Evolutionary conservation across 2,329 filamentous ascomycete genomes (phyloP), one percentile per base, ranked within the genome.

Genomic region (Lecanicillium sp.): DNA sequence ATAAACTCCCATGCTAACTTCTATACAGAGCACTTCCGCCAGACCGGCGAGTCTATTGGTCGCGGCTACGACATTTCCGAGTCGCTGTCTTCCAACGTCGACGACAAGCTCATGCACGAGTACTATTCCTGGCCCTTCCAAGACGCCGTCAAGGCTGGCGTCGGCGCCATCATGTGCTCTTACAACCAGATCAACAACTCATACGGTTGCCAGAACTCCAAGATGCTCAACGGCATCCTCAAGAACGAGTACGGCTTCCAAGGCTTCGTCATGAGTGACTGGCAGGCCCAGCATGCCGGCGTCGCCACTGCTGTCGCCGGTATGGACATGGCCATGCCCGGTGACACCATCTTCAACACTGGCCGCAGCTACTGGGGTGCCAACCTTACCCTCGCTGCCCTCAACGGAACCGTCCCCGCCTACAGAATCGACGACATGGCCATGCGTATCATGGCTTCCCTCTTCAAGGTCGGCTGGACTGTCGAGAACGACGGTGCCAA

Each of bases 391-490:
- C 71, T 95, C 40, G 87, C 87, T 2, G 83, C 96, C 5, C 67
- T 95, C 56, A 96, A 97, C 61, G 90, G 90, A 29, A 95, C 90
- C 1, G 71, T 97, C 26, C 88, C 91, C 1, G 81, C 87, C 56
- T 95, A 86, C 78, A 81, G 91, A 43, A 64, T 97, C 9, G 90
- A 96, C 57, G 93, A 97, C 61, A 95, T 95, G 84, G 87, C 81
- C 5, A 85, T 89, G 66, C 83, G 93, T 57, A 95, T 86, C 61
- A 84, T 86, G 79, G 75, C 83, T 5, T 72, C 81, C 33, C 81
- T 78, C 61, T 86, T 83, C 70, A 84, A 85, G 65, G 79, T 83
- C 30, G 79, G 80, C 44, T 71, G 74, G 53, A 74, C 70, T 0
- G 56, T 81, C 2, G 65, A 69, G 20, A 60, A 66, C 4, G 65